These are phyloP conservation scores for Chalara sp. DNA, from an alignment of 2,329 filamentous ascomycete species.

Conservation along the genomic window DNA sequence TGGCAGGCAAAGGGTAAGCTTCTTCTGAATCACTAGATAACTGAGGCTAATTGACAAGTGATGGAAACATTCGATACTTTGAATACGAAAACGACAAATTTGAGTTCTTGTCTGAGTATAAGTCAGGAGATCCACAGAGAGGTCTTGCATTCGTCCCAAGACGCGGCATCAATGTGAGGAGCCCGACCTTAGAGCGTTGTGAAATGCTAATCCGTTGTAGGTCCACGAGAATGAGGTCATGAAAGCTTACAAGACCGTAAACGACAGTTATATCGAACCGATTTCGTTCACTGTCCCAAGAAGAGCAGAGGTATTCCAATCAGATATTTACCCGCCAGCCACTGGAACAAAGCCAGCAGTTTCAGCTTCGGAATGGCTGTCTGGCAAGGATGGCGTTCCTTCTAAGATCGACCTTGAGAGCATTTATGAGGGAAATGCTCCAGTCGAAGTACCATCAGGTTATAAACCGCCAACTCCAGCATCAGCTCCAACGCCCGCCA, in stretches of 20 bases:
- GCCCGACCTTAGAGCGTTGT: background rate
- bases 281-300: slow-evolving; percentile 96
- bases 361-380: slow-evolving; percentile 75
- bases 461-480: slow-evolving; percentile 51
- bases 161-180: slow-evolving; percentile 76
- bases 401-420: slow-evolving; percentile 92
- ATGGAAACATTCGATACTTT: slow-evolving; percentile 98
- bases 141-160: slow-evolving; percentile 92
- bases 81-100: slow-evolving; percentile 99
- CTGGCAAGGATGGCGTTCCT: slow-evolving; percentile 76
- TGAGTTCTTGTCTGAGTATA: slow-evolving; percentile 94
- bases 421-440: slow-evolving; percentile 76
- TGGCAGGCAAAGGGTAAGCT: slow-evolving; percentile 90
- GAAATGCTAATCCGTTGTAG: slow-evolving; percentile 32
- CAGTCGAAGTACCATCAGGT: slow-evolving; percentile 68
- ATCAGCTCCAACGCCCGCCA: slow-evolving; percentile 36
- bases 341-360: slow-evolving; percentile 74
- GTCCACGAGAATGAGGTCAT: slow-evolving; percentile 95
- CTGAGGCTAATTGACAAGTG: slow-evolving; percentile 42
- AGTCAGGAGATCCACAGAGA: slow-evolving; percentile 90
- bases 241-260: slow-evolving; percentile 94
- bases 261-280: slow-evolving; percentile 89
- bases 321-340: slow-evolving; percentile 91
- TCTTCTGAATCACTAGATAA: background rate
- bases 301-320: slow-evolving; percentile 89